Percentiles rank a stretch among this genome's conserved stretches.
Conservation (phyloP, 148 eudicot species). For the Dysphania ambrosioides region DNA sequence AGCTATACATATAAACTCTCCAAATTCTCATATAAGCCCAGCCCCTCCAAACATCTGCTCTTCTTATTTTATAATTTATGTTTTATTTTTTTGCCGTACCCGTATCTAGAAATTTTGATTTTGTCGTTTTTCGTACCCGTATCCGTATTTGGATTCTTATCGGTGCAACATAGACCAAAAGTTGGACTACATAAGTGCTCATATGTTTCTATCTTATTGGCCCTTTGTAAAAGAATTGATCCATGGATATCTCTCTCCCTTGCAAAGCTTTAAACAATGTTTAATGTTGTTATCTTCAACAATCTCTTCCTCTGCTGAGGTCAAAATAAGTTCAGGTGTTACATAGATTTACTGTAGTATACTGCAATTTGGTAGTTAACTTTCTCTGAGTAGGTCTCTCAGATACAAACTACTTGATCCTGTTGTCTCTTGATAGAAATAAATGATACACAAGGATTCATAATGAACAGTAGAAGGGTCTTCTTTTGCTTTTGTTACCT, state of each 20-base stretch:
- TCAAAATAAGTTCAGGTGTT: not conserved
- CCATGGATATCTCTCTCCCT: not conserved
- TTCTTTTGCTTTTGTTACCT: not conserved
- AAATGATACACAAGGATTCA: not conserved
- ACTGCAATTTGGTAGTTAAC: not conserved
- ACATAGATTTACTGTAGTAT: not conserved
- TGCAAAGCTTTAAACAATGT: not conserved
- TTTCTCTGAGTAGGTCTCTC: not conserved
- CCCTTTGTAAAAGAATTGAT: not conserved
- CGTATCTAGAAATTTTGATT: too few relatives aligned
- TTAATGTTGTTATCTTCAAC: not conserved
- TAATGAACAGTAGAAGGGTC: not conserved
- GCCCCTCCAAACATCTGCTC: too few relatives aligned
- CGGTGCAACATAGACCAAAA: not conserved
- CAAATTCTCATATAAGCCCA: too few relatives aligned
- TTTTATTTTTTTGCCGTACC: too few relatives aligned
- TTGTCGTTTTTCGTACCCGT: too few relatives aligned
- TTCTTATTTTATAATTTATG: too few relatives aligned
- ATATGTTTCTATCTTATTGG: not conserved
- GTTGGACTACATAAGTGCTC: not conserved
- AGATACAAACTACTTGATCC: not conserved
- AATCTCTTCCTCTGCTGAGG: not conserved
- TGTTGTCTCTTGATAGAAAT: not conserved
- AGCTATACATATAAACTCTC: too few relatives aligned
- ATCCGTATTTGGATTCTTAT: too few relatives aligned